These are phyloP conservation scores for Astrothelium macrocarpum DNA, from an alignment of 495 filamentous ascomycete species.

Conservation along the genomic window DNA sequence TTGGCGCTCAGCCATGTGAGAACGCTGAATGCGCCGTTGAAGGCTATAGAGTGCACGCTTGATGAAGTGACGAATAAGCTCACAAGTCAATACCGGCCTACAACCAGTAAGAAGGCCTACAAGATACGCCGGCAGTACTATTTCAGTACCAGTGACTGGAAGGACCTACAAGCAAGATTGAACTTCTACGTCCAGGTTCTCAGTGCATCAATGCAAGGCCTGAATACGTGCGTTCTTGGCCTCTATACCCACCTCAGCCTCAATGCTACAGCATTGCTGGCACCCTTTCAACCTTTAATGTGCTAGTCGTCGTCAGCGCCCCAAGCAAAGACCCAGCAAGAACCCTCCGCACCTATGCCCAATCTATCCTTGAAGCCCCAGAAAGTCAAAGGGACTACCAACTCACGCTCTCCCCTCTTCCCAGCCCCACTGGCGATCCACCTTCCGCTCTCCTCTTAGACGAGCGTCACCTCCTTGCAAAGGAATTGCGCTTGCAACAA, in stretches of 20 bases:
- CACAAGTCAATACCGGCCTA: constrained; percentile 2
- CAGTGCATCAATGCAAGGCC: constrained; percentile 1
- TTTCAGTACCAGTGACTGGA: constrained; percentile 2
- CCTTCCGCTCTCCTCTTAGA: neutral
- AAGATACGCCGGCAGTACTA: constrained; percentile 3
- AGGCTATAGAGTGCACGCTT: constrained; percentile 1
- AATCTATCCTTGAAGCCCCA: neutral
- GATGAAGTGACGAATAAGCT: constrained; percentile 4
- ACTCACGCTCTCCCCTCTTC: neutral
- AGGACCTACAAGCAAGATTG: constrained; percentile 4
- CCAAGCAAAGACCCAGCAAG: constrained; percentile 1
- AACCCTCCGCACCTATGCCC: constrained; percentile 1
- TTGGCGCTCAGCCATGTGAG: constrained; percentile 1
- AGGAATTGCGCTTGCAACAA: neutral
- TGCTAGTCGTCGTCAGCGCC: neutral
- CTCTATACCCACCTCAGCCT: neutral
- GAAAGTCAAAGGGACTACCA: neutral
- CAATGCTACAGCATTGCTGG: constrained; percentile 3
- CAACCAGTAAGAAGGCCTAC: neutral
- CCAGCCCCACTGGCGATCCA: constrained; percentile 1
- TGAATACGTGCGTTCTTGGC: neutral
- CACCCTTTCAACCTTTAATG: neutral
- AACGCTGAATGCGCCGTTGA: constrained; percentile 1
- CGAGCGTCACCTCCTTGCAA: neutral
- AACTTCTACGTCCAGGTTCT: neutral